Conservation (phyloP, 148 eudicot genomes). For the Polygonum aviculare region DNA sequence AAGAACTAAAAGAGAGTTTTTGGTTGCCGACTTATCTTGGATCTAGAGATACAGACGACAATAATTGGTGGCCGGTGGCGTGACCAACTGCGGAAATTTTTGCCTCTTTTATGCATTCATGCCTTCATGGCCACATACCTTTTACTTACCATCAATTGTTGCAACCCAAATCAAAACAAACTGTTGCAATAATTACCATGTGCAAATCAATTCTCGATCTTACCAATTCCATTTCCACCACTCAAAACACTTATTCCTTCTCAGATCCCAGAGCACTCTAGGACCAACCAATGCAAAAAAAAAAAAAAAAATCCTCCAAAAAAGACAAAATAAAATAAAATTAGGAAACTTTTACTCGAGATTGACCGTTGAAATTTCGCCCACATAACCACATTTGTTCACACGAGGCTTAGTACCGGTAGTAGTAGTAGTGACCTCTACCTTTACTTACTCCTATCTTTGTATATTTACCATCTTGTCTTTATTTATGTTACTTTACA, state of each 20-base stretch:
- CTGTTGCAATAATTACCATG: neutral
- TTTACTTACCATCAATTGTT: no score
- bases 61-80: neutral
- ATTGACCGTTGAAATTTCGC: neutral
- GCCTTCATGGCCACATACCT: neutral
- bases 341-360: neutral
- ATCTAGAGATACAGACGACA: neutral
- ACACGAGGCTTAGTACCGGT: neutral
- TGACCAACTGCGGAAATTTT: neutral
- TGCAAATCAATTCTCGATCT: neutral
- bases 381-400: neutral
- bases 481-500: neutral
- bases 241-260: neutral
- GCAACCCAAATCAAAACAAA: neutral
- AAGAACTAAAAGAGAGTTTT: neutral
- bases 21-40: neutral
- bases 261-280: neutral
- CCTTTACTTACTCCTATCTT: constrained; percentile 1
- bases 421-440: neutral
- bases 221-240: neutral
- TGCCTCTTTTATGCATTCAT: neutral
- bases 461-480: constrained; percentile 6
- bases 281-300: neutral
- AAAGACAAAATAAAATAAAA: neutral
- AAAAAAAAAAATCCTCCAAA: neutral